Base-by-base conservation (phyloP, 2,329 filamentous ascomycete genomes). In the Ophiosphaerella korrae region DNA sequence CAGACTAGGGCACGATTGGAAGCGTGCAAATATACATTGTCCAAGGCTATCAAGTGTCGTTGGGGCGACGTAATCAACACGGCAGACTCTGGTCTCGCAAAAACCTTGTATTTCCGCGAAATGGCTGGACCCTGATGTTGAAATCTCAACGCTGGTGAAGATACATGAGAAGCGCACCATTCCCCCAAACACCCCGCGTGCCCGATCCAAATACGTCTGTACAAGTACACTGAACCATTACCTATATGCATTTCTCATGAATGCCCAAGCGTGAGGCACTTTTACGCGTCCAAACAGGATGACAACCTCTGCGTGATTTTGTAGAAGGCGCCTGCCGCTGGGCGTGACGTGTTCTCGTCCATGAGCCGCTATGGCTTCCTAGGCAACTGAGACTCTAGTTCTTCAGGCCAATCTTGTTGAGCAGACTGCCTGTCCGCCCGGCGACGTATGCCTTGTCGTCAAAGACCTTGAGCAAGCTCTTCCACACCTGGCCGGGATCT, bases 401-500 rank as follows among this genome's bases (percentile, higher is more conserved):
- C 70, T 77, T 77, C 52, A 84, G 71, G 41, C 82, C 81, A 55
- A 85, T 74, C 74, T 82, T 83, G 73, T 74, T 77, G 52, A 84
- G 67, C 45, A 85, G 74, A 57, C 74, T 74, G 40, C 74, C 73
- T 39, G 69, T 69, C 42, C 69, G 68, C 49, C 70, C 71, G 29
- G 72, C 71, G 46, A 73, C 66, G 45, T 67, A 60, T 26, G 73
- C 67, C 59, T 74, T 74, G 72, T 87, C 80, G 66, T 88, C 85
- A 72, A 99, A 93, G 67, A 97, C 87, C 68, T 86, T 85, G 57
- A 97, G 81, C 75, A 99, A 80, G 75, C 87, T 90, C 82, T 91
- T 92, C 94, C 94, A 99, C 56, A 99, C 94, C 76, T 92, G 88
- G 41, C 90, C 90, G 16, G 94, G 94, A 79, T 96, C 88, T 82